These are phyloP conservation scores for Diaporthe humulicola DNA, from an alignment of 2,329 filamentous ascomycete genomes.

Conservation along the genomic window DNA sequence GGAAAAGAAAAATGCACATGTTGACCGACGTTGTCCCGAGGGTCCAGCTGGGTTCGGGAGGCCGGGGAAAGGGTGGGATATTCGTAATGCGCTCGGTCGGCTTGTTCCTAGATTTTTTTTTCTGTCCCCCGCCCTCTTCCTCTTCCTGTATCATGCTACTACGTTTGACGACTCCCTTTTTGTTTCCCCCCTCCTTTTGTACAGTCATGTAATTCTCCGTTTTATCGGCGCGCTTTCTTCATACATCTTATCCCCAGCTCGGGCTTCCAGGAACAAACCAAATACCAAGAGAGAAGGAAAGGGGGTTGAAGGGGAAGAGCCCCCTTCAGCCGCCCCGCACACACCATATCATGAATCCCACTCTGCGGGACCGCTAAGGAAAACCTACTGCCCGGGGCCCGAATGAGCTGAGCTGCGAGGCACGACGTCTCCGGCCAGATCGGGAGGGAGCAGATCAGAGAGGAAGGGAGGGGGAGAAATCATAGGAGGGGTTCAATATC, in stretches of 20 bases:
- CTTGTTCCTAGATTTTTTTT: conserved; percentile 17
- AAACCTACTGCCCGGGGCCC: not conserved
- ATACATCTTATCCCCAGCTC: conserved; percentile 30
- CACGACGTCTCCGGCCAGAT: not conserved
- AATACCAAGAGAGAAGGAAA: conserved; percentile 40
- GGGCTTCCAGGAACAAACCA: conserved; percentile 31
- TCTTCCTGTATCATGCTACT: conserved; percentile 37
- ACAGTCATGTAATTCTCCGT: conserved; percentile 38
- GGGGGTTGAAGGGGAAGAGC: not conserved
- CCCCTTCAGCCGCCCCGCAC: conserved; percentile 3
- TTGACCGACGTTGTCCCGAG: not conserved
- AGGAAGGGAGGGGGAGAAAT: not conserved
- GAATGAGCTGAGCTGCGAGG: not conserved
- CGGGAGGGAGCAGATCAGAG: conserved; percentile 3
- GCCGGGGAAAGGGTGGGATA: not conserved
- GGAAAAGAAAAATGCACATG: not conserved
- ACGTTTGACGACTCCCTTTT: conserved; percentile 37
- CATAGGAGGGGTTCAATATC: conserved; percentile 4
- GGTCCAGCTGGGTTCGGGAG: conserved; percentile 3
- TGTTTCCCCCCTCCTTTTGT: conserved; percentile 31
- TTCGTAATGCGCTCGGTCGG: conserved; percentile 13
- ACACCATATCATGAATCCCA: not conserved
- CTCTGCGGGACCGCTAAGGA: not conserved
- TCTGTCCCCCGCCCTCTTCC: conserved; percentile 19
- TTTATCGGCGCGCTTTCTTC: conserved; percentile 36